These are phyloP conservation scores for Paecilomyces variotii DNA, from an alignment of 2,329 filamentous ascomycete genomes.

Conservation along the genomic window DNA sequence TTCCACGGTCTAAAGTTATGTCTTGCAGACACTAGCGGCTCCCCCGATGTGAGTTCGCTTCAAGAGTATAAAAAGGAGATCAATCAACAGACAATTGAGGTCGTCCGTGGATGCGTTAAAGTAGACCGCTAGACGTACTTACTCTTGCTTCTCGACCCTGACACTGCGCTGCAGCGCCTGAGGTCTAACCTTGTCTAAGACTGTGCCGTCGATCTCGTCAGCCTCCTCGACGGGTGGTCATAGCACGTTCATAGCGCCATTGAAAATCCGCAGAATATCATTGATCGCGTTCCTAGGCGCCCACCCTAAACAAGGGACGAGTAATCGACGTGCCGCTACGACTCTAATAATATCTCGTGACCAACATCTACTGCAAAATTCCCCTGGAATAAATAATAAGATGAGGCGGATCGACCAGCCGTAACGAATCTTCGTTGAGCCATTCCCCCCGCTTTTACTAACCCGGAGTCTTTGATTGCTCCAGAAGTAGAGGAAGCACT, in stretches of 20 bases:
- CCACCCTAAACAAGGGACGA: background rate
- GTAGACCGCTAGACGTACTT: background rate
- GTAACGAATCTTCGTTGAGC: background rate
- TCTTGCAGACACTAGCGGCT: background rate
- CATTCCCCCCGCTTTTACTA: background rate
- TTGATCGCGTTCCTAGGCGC: background rate
- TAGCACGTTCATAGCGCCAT: background rate
- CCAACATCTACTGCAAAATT: background rate
- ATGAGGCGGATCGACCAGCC: background rate
- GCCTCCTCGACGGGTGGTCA: background rate
- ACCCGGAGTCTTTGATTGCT: background rate
- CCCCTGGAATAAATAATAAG: background rate
- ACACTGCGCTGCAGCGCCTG: background rate
- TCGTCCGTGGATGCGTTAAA: background rate
- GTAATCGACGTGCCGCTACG: background rate
- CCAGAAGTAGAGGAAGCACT: background rate
- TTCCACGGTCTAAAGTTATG: background rate
- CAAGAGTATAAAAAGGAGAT: too few relatives aligned
- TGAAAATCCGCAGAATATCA: background rate
- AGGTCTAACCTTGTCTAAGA: background rate
- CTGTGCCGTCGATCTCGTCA: background rate
- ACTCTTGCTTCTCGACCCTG: background rate
- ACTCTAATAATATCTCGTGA: background rate
- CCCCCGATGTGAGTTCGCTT: background rate
- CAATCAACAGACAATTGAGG: background rate